Evolutionary conservation across 768 basidiomycete genomes (phyloP).

Genomic region (Russula vinacea): DNA sequence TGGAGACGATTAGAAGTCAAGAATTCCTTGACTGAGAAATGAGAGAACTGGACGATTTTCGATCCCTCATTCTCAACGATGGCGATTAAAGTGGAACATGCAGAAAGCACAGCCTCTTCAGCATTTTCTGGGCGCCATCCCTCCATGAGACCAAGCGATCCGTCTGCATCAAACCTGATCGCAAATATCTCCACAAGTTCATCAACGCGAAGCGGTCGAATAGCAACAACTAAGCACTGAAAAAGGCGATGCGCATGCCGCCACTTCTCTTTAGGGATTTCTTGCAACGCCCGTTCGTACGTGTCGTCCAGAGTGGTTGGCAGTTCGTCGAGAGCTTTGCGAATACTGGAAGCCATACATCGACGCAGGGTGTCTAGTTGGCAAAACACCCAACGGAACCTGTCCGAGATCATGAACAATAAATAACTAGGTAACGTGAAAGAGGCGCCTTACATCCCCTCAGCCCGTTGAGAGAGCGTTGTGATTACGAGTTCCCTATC

Average conservation of each 20-base stretch:
- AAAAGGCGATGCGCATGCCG: neutral
- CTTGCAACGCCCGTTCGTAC: neutral
- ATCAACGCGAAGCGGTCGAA: neutral
- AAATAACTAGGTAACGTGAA: too few relatives aligned
- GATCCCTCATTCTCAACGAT: neutral
- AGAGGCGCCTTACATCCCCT: neutral
- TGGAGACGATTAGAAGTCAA: neutral
- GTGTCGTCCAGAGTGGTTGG: neutral
- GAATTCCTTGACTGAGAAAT: neutral
- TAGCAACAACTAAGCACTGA: neutral
- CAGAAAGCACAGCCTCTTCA: neutral
- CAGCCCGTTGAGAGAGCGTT: neutral
- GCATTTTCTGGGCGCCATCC: slow-evolving; percentile 1
- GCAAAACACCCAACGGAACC: neutral
- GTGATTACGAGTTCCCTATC: neutral
- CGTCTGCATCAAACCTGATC: neutral
- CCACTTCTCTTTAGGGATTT: neutral
- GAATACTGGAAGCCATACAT: neutral
- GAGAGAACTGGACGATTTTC: neutral
- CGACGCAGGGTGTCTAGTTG: neutral
- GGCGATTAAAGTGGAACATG: neutral
- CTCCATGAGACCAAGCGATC: neutral
- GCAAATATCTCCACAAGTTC: neutral
- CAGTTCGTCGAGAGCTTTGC: neutral
- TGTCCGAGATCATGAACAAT: neutral